phyloP scores from a whole-genome alignment of 495 filamentous ascomycete species.

The Umbilicaria muhlenbergii region DNA sequence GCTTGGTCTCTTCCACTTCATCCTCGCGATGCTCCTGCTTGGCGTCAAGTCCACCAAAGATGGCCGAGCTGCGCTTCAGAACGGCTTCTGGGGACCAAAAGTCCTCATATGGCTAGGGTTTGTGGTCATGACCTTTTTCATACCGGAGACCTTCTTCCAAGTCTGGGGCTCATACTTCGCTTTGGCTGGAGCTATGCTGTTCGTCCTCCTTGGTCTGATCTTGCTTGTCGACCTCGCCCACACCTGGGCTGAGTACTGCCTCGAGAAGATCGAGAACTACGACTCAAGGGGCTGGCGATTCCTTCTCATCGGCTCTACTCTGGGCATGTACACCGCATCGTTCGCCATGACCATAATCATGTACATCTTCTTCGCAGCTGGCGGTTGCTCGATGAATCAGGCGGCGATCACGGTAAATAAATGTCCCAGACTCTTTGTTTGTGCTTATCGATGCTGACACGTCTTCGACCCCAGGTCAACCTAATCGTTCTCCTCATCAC shows the following conservation, averaged over 20 bases:
- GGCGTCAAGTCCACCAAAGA: constrained; percentile 81
- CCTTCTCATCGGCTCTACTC: constrained; percentile 77
- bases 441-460: constrained; percentile 8
- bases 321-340: constrained; percentile 84
- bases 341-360: constrained; percentile 89
- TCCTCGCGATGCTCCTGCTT: constrained; percentile 68
- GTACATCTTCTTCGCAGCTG: constrained; percentile 87
- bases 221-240: constrained; percentile 91
- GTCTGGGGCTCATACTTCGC: constrained; percentile 92
- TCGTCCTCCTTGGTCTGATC: constrained; percentile 83
- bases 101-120: constrained; percentile 73
- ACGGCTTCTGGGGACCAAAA: constrained; percentile 86
- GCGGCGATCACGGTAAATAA: constrained; percentile 43
- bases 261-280: constrained; percentile 78
- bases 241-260: constrained; percentile 93
- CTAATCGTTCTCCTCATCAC: constrained; percentile 68
- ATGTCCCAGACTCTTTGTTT: neutral
- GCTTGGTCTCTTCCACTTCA: constrained; percentile 80
- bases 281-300: constrained; percentile 75
- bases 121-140: constrained; percentile 84
- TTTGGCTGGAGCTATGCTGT: constrained; percentile 76
- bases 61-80: constrained; percentile 76
- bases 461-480: constrained; percentile 42
- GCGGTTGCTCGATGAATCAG: constrained; percentile 89
- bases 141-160: constrained; percentile 89